Conservation (phyloP, 2,329 filamentous ascomycete species). For the Colletotrichum filicis region DNA sequence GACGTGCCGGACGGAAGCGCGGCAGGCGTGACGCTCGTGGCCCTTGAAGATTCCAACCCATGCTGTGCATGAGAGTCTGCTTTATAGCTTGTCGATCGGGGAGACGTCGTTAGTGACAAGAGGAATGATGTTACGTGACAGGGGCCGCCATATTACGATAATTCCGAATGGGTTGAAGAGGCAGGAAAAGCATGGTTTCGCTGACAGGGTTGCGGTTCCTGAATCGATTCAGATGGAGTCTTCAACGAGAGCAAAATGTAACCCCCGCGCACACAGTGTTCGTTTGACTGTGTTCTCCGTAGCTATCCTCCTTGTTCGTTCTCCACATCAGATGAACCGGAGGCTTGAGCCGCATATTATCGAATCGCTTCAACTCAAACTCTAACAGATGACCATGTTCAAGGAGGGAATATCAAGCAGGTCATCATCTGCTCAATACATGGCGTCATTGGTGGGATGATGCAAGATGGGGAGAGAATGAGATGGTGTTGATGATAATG, state of each 20-base stretch:
- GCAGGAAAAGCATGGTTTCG: background rate
- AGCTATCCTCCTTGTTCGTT: background rate
- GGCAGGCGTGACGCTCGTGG: background rate
- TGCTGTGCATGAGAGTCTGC: background rate
- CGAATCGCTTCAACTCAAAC: background rate
- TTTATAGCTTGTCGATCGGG: background rate
- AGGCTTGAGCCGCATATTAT: background rate
- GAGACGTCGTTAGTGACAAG: background rate
- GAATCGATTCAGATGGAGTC: background rate
- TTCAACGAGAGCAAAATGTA: background rate
- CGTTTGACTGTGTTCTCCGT: background rate
- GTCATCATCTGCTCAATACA: background rate
- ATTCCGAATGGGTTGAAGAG: background rate
- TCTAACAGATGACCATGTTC: background rate
- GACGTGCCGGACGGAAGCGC: background rate
- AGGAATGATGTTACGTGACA: background rate
- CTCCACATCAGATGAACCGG: background rate
- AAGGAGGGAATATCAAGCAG: background rate
- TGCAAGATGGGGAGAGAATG: background rate
- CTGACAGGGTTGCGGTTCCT: background rate
- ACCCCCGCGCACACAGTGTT: background rate
- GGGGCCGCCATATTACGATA: background rate
- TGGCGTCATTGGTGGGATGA: background rate
- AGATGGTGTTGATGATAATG: background rate
- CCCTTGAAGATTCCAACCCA: background rate